A percentile compares a stretch with the other conserved stretches of the same genome.
Evolutionary conservation across 2,329 filamentous ascomycete species (phyloP).

Genomic region (Sporothrix luriei): DNA sequence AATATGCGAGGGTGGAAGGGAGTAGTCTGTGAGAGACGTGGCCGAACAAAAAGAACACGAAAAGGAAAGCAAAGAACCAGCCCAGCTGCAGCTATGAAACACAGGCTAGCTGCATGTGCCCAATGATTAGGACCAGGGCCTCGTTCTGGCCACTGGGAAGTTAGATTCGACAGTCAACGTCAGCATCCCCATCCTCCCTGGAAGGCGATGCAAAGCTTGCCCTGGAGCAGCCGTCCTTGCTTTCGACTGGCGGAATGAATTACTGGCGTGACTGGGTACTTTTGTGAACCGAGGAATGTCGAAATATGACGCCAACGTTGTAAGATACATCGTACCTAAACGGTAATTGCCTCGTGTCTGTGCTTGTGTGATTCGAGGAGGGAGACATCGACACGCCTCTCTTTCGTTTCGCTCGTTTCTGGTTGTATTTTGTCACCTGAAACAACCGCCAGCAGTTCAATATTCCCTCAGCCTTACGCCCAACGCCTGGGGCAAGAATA

Average conservation of each 20-base stretch:
- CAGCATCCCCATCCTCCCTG: constrained; percentile 10
- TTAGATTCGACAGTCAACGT: constrained; percentile 7
- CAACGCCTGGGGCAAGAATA: background rate
- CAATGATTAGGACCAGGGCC: background rate
- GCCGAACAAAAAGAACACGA: background rate
- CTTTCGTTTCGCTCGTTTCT: background rate
- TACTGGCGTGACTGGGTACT: too few species aligned
- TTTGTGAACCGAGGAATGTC: too few species aligned
- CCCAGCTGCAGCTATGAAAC: constrained; percentile 23
- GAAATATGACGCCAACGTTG: too few species aligned
- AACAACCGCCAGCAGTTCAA: background rate
- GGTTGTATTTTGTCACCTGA: constrained; percentile 2
- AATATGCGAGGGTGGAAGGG: too few species aligned
- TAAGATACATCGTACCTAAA: too few species aligned
- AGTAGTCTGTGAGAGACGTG: background rate
- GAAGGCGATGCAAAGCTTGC: background rate
- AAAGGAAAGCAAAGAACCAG: constrained; percentile 1
- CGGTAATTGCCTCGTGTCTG: too few species aligned
- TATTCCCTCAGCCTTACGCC: constrained; percentile 16
- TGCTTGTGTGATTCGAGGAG: constrained; percentile 2
- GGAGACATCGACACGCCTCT: background rate
- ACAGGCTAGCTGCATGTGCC: background rate
- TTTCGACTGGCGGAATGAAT: background rate
- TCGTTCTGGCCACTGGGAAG: background rate
- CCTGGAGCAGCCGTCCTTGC: too few species aligned